Conservation (phyloP, 257 asterid genomes). For the Schizonepeta tenuifolia region DNA sequence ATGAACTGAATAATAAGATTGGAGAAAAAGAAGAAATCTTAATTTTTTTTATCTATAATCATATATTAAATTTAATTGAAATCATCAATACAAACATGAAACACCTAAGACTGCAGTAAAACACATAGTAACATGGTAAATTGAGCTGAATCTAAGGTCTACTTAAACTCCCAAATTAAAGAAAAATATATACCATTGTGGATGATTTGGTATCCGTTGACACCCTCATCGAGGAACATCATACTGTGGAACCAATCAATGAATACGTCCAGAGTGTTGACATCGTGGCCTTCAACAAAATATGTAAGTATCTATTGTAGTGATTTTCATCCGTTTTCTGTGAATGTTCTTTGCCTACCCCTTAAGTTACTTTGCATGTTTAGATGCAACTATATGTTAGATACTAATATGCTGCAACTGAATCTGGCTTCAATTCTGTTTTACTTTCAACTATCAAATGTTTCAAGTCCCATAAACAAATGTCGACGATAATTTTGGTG, state of each 20-base stretch:
- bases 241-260: slow-evolving; percentile 41
- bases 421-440: neutral
- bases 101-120: too few species aligned
- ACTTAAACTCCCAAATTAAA: too few species aligned
- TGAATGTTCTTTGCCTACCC: neutral
- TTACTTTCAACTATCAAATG: neutral
- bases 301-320: slow-evolving; percentile 33
- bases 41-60: too few species aligned
- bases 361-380: neutral
- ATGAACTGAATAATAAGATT: too few species aligned
- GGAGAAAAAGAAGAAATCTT: too few species aligned
- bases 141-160: too few species aligned
- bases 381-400: neutral
- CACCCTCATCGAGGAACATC: slow-evolving; percentile 45
- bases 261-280: slow-evolving; percentile 47
- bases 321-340: neutral
- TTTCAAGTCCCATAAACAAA: neutral
- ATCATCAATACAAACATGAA: too few species aligned
- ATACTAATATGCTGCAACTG: neutral
- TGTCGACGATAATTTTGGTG: too few species aligned
- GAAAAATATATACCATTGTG: too few species aligned
- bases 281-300: slow-evolving; percentile 51
- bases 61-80: too few species aligned
- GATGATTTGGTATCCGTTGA: slow-evolving; percentile 93
- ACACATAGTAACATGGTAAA: too few species aligned